A percentile compares a stretch with the other conserved stretches of the same genome.
Evolutionary conservation across 2,329 filamentous ascomycete species (phyloP).

Genomic region (Tolypocladium ovalisporum): DNA sequence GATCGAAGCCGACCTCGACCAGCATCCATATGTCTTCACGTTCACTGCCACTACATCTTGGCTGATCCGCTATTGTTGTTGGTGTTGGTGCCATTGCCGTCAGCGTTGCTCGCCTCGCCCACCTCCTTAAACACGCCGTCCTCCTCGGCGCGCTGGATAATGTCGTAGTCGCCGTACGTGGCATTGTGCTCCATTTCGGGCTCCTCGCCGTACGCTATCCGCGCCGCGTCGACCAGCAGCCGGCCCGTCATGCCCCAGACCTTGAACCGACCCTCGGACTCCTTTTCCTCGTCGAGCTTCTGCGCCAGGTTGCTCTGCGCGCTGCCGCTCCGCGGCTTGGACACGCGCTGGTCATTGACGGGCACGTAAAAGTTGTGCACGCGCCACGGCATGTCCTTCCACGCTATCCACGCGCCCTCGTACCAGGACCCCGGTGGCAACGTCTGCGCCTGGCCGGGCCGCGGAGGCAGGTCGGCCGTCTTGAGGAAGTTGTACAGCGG

Average conservation of each 20-base stretch:
- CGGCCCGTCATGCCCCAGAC: slow-evolving; percentile 94
- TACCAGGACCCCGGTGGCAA: slow-evolving; percentile 63
- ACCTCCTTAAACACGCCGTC: slow-evolving; percentile 36
- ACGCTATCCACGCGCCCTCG: slow-evolving; percentile 69
- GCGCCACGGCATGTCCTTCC: slow-evolving; percentile 68
- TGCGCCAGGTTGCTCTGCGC: slow-evolving; percentile 32
- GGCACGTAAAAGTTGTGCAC: slow-evolving; percentile 92
- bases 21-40: not conserved
- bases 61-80: slow-evolving; percentile 14
- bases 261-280: slow-evolving; percentile 51
- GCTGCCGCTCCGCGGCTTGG: slow-evolving; percentile 38
- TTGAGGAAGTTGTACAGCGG: slow-evolving; percentile 76
- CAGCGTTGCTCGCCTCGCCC: slow-evolving; percentile 14
- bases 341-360: slow-evolving; percentile 57
- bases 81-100: slow-evolving; percentile 14
- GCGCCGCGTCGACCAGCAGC: slow-evolving; percentile 78
- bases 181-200: slow-evolving; percentile 70
- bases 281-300: slow-evolving; percentile 33
- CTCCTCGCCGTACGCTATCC: slow-evolving; percentile 70
- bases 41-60: slow-evolving; percentile 16
- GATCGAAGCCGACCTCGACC: not conserved
- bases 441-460: slow-evolving; percentile 15
- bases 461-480: slow-evolving; percentile 41
- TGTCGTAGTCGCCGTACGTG: slow-evolving; percentile 39
- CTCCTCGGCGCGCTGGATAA: slow-evolving; percentile 34